Evolutionary conservation across 2,329 filamentous ascomycete species (phyloP).

Genomic region (Fusarium algeriense): DNA sequence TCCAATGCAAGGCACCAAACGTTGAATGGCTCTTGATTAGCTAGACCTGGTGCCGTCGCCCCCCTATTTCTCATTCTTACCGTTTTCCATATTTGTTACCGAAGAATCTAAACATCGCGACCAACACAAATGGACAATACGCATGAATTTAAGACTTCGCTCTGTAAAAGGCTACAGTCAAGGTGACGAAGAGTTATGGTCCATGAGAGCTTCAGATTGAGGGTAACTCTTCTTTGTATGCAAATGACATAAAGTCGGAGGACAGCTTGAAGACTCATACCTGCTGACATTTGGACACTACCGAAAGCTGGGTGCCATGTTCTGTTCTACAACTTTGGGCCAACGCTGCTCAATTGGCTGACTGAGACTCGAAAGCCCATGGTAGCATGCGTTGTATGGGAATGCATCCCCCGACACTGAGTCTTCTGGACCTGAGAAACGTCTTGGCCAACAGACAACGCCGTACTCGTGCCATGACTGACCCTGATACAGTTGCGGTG

Average conservation of each 20-base stretch:
- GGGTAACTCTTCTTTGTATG: background rate
- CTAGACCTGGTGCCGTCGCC: background rate
- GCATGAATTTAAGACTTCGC: background rate
- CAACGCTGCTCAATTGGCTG: background rate
- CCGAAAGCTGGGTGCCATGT: background rate
- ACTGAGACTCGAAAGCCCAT: background rate
- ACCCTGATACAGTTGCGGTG: background rate
- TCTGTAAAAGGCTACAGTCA: background rate
- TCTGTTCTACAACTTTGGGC: background rate
- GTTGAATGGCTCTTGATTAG: background rate
- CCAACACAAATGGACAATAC: background rate
- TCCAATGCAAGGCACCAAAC: conserved; percentile 3
- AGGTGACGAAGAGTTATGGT: background rate
- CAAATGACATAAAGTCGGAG: too few species aligned
- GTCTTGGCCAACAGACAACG: background rate
- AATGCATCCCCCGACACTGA: background rate
- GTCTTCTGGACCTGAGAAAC: background rate
- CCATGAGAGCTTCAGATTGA: background rate
- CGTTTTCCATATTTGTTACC: background rate
- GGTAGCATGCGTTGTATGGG: background rate
- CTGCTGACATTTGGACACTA: background rate
- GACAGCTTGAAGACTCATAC: background rate
- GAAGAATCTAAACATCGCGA: background rate
- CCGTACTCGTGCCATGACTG: background rate
- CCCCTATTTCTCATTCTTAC: background rate